Evolutionary conservation across 2,329 filamentous ascomycete genomes (phyloP).

Genomic region (Neopestalotiopsis rosae): DNA sequence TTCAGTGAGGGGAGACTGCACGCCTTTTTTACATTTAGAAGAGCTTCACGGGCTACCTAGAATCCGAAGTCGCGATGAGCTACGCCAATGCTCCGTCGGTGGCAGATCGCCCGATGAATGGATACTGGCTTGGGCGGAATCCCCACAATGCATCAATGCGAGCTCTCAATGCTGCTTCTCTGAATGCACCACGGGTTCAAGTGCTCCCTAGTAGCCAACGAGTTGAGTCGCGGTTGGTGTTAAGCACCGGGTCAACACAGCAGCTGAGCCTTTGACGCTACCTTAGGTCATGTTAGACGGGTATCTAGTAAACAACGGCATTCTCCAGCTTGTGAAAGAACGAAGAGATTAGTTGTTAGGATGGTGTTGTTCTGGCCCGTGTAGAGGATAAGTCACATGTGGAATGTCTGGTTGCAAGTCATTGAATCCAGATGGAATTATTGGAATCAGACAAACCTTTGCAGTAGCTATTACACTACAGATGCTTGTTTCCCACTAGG

Average conservation of each 20-base stretch:
- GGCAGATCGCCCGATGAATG: constrained; percentile 17
- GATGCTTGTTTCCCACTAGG: neutral
- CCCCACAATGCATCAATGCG: neutral
- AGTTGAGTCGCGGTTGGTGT: neutral
- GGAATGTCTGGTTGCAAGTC: neutral
- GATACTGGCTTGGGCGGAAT: constrained; percentile 1
- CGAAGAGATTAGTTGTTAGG: neutral
- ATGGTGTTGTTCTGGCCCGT: neutral
- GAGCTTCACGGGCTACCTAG: constrained; percentile 5
- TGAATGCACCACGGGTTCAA: constrained; percentile 1
- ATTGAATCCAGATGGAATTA: too few species aligned
- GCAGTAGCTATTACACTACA: neutral
- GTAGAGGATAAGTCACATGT: neutral
- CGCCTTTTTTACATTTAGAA: neutral
- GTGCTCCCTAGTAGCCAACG: neutral
- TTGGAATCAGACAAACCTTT: too few species aligned
- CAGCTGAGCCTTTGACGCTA: neutral
- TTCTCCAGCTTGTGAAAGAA: neutral
- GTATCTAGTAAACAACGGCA: neutral
- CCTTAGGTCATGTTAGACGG: neutral
- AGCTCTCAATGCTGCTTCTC: neutral
- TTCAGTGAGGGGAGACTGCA: neutral
- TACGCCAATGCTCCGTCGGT: constrained; percentile 10
- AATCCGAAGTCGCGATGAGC: constrained; percentile 11
- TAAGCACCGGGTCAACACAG: neutral